phyloP scores from a whole-genome alignment of 179 eudicot species.

The Spinacia oleracea region DNA sequence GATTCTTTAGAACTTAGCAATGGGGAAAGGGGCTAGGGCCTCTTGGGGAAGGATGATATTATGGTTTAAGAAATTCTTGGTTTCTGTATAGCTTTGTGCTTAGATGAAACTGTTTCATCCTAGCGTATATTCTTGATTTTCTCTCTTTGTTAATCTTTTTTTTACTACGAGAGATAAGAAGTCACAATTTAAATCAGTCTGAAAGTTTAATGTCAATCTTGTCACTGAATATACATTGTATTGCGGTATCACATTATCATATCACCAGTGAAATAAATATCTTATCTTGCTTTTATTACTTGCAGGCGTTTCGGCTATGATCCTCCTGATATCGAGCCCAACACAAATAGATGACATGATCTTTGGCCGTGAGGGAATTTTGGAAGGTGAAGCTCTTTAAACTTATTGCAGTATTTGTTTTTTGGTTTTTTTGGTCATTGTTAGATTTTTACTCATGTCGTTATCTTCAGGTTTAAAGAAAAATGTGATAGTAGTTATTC shows the following conservation, averaged over 20 bases:
- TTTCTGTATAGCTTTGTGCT: not conserved
- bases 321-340: conserved; percentile 50
- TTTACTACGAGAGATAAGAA: not conserved
- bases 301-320: conserved; percentile 71
- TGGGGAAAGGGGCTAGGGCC: not conserved
- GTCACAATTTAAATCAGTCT: not conserved
- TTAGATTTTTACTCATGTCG: conserved; percentile 12
- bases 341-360: conserved; percentile 57
- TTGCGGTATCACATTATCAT: not conserved
- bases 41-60: not conserved
- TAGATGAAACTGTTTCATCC: not conserved
- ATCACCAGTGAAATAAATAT: conserved; percentile 2
- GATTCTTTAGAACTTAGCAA: too few relatives aligned
- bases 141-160: not conserved
- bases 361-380: conserved; percentile 49
- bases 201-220: not conserved
- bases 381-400: conserved; percentile 51
- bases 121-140: not conserved
- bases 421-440: conserved; percentile 14
- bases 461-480: conserved; percentile 57
- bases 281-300: conserved; percentile 1
- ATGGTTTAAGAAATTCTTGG: not conserved
- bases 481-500: conserved; percentile 63
- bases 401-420: conserved; percentile 1
- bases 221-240: not conserved